These are phyloP conservation scores for Neofusicoccum sp. DNA, from an alignment of 2,329 filamentous ascomycete genomes.

Conservation along the genomic window DNA sequence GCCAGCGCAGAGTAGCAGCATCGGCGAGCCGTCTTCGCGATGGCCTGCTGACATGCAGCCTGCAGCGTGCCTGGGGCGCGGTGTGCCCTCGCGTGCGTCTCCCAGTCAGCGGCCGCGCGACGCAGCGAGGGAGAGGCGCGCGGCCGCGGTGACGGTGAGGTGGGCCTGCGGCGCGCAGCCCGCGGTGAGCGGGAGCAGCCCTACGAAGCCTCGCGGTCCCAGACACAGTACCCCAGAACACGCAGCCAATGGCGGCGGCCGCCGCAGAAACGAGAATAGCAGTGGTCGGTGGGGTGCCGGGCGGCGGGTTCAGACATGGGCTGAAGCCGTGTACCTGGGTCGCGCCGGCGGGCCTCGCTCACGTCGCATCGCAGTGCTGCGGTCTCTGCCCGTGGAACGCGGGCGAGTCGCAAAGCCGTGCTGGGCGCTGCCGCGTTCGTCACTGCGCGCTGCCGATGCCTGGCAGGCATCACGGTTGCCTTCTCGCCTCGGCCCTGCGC, in stretches of 20 bases:
- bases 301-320: not conserved
- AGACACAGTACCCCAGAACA: not conserved
- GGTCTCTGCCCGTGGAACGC: not conserved
- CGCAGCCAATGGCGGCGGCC: not conserved
- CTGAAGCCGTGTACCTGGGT: not conserved
- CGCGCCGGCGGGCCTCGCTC: not conserved
- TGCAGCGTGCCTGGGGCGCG: constrained; percentile 11
- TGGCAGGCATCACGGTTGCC: constrained; percentile 4
- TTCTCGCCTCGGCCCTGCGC: not conserved
- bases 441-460: not conserved
- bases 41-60: constrained; percentile 9
- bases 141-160: not conserved
- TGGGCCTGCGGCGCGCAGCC: not conserved
- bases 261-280: not conserved
- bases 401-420: not conserved
- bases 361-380: not conserved
- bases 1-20: not conserved
- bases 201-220: not conserved
- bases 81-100: constrained; percentile 7
- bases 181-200: not conserved
- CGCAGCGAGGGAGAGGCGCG: not conserved
- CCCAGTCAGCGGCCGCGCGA: not conserved
- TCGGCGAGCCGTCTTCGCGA: not conserved
- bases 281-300: not conserved
- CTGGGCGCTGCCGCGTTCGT: too few relatives aligned